Conservation (phyloP, 345 rosid species). For the Luvunga scandens region DNA sequence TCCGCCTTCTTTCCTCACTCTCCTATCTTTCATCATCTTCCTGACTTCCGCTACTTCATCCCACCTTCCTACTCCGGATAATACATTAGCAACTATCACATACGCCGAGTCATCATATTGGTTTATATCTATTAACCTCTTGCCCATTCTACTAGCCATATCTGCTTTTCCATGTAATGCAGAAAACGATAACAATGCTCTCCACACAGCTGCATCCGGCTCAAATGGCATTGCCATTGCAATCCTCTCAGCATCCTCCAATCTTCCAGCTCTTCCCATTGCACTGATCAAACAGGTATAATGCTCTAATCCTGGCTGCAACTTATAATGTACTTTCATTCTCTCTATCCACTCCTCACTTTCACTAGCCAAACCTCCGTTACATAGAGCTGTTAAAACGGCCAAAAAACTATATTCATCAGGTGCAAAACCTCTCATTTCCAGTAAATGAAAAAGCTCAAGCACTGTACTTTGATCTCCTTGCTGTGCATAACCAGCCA, state of each 20-base stretch:
- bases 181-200: conserved; percentile 34
- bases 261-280: conserved; percentile 31
- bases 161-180: conserved; percentile 29
- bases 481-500: conserved; percentile 47
- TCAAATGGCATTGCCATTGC: conserved; percentile 36
- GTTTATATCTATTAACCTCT: conserved; percentile 31
- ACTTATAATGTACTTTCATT: conserved; percentile 28
- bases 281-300: conserved; percentile 40
- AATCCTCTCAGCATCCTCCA: conserved; percentile 37
- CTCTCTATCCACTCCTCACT: conserved; percentile 34
- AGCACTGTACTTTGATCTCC: conserved; percentile 33
- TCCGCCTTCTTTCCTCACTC: conserved; percentile 42
- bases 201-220: conserved; percentile 51
- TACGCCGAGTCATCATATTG: conserved; percentile 39
- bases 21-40: conserved; percentile 33
- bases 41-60: conserved; percentile 35
- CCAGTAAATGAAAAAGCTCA: conserved; percentile 33
- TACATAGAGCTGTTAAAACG: conserved; percentile 32
- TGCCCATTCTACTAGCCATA: conserved; percentile 28
- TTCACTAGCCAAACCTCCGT: conserved; percentile 31
- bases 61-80: conserved; percentile 36
- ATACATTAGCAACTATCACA: conserved; percentile 29
- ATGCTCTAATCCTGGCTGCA: conserved; percentile 44
- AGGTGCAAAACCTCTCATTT: conserved; percentile 26
- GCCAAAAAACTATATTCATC: conserved; percentile 46